Percentiles rank a stretch among this genome's conserved stretches.
Conservation (phyloP, 768 basidiomycete species). For the Peribolospora baueri region DNA sequence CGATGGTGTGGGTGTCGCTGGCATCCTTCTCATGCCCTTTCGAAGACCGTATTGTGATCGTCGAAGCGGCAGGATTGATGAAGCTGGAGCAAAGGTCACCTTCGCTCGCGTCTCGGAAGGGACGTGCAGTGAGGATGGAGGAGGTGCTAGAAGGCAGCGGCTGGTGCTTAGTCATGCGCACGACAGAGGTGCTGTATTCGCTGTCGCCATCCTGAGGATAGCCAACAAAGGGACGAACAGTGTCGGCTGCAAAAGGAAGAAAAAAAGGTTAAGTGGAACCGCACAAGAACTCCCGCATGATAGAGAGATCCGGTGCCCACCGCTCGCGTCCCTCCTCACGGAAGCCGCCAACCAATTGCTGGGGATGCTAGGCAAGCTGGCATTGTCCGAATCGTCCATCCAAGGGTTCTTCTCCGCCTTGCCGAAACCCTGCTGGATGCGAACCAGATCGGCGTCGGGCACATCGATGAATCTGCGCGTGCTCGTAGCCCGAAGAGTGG, state of each 20-base stretch:
- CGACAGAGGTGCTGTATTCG: neutral
- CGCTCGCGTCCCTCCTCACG: neutral
- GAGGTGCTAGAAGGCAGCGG: neutral
- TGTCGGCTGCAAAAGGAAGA: too few species aligned
- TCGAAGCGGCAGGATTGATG: slow-evolving; percentile 5
- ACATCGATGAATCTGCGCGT: neutral
- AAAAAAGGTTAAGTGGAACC: neutral
- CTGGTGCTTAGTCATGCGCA: neutral
- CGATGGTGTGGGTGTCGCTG: slow-evolving; percentile 12
- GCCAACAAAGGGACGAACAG: too few species aligned
- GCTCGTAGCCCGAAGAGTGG: neutral
- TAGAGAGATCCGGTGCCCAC: neutral
- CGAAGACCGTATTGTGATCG: neutral
- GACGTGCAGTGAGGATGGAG: slow-evolving; percentile 6
- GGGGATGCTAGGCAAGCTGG: neutral
- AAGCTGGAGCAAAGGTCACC: slow-evolving; percentile 1
- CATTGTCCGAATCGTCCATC: slow-evolving; percentile 6
- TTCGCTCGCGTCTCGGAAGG: neutral
- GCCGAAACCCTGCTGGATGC: slow-evolving; percentile 28
- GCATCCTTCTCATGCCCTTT: slow-evolving; percentile 11
- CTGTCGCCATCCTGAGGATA: too few species aligned
- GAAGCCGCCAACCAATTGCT: slow-evolving; percentile 1
- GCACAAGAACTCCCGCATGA: neutral
- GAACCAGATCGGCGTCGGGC: neutral
- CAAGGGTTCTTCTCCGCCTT: slow-evolving; percentile 26